Evolutionary conservation across 140 eudicot genomes (phyloP).

Genomic region (Ambrosia hybrid): DNA sequence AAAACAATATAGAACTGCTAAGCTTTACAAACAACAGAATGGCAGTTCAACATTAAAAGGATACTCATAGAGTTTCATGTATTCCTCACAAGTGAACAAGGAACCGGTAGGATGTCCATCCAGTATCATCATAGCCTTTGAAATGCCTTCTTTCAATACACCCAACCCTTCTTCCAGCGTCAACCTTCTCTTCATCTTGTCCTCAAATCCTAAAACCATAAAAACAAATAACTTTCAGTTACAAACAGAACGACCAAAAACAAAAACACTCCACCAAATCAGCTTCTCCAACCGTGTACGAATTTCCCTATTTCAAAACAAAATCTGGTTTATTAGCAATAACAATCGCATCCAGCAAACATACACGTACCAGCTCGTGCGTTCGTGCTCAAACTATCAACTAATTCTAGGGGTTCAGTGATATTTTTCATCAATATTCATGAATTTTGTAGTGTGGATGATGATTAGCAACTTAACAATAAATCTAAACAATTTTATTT

Average conservation of each 20-base stretch:
- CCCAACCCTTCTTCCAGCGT: constrained; percentile 41
- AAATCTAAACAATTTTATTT: too few species aligned
- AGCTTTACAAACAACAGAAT: background rate
- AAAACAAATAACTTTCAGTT: background rate
- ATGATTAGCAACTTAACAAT: too few species aligned
- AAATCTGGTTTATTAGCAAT: constrained; percentile 5
- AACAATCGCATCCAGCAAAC: background rate
- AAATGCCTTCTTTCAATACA: constrained; percentile 37
- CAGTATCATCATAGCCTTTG: constrained; percentile 42
- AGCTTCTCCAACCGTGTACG: background rate
- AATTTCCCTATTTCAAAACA: background rate
- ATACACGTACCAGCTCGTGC: constrained; percentile 4
- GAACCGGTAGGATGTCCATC: constrained; percentile 43
- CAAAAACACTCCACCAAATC: constrained; percentile 4
- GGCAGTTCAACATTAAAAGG: constrained; percentile 24
- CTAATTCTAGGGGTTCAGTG: constrained; percentile 15
- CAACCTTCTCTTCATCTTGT: constrained; percentile 32
- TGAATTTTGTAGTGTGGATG: background rate
- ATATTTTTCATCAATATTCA: background rate
- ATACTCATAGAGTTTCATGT: constrained; percentile 54
- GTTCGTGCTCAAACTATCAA: background rate
- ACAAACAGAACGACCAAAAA: constrained; percentile 6
- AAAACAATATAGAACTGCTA: background rate
- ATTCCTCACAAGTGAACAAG: constrained; percentile 42
- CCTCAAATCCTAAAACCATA: constrained; percentile 2